Evolutionary conservation across 352 stramenopile genomes (phyloP).

Genomic region (Globisporangium spinosum): DNA sequence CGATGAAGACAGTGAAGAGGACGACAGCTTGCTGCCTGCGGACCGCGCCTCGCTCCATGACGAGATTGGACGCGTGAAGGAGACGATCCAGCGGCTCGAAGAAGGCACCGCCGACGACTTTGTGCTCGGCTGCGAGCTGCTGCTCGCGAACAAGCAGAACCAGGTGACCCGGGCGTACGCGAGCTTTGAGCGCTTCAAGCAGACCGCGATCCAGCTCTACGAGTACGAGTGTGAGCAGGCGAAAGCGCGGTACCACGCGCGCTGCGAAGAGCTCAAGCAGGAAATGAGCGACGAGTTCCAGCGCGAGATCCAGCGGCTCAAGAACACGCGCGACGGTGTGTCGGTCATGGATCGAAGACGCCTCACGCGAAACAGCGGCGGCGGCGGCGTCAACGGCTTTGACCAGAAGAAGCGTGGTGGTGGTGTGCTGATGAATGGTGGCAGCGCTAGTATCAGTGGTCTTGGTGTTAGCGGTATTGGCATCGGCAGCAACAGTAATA

Average conservation of each 20-base stretch:
- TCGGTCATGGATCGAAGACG: conserved; percentile 62
- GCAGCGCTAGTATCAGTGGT: conserved; percentile 4
- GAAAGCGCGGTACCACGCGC: conserved; percentile 30
- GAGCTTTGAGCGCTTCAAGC: conserved; percentile 27
- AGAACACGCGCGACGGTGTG: conserved; percentile 57
- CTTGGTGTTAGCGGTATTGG: conserved; percentile 21
- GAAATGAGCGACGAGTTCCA: conserved; percentile 49
- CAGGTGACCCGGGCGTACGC: conserved; percentile 28
- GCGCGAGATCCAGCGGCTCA: conserved; percentile 49
- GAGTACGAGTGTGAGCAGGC: conserved; percentile 43
- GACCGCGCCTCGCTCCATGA: conserved; percentile 30
- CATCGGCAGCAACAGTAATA: not conserved
- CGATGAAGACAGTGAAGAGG: conserved; percentile 9
- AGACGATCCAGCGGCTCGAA: conserved; percentile 30
- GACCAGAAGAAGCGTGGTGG: conserved; percentile 17
- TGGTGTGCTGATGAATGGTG: not conserved
- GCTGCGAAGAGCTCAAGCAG: conserved; percentile 45
- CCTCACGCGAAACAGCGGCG: conserved; percentile 21
- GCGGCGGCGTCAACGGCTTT: conserved; percentile 18
- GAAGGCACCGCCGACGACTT: conserved; percentile 35
- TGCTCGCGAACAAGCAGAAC: conserved; percentile 21
- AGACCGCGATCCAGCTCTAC: conserved; percentile 28
- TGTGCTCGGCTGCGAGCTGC: conserved; percentile 27
- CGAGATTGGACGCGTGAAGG: conserved; percentile 23
- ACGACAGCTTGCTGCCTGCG: conserved; percentile 17